Base-by-base conservation (phyloP, 176 grass and related monocot species). In the Puccinellia tenuiflora region DNA sequence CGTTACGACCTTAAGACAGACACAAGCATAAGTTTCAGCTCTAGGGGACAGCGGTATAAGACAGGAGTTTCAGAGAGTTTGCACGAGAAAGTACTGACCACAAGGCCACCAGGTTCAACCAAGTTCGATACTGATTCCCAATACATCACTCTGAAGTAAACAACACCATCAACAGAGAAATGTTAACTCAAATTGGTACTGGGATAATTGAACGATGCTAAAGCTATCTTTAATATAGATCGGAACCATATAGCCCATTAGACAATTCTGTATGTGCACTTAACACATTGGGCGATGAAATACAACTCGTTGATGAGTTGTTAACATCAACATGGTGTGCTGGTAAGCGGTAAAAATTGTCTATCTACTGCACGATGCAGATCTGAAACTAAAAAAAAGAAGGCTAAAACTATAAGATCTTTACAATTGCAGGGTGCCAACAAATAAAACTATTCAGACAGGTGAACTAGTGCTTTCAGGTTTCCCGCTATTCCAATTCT, bases 71-170 rank as follows among this genome's bases (percentile, higher is more conserved):
- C 47, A 65, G 46, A 88, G 76, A 57, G 8, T 30, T 8, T 24
- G 46, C 21, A 79, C 8, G 37, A 75, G 35, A 75, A 85, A 76
- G 28, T 64, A 87, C 91, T 73, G 2, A 98, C 96, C 96, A 93
- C 86, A 73, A 95, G 68, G 9, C 96, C 92, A 47, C 89, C 83
- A 85, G 93, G 79, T 40, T 90, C 91, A 83, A 92, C 91, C 89
- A 98, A 83, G 73, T 86, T 86, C 9, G 91, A 95, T 54, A 98
- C 63, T 7, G 91, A 87, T 47, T 98, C 89, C 96, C 93, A 96
- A 90, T 98, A 98, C 75, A 88, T 81, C 63, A 90, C 75, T 85
- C 96, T 99, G 93, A 54, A 80, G 83, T 30, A 43, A 60, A 85
- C 22, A 34, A 18, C 13, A 38, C 25, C 55, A 63, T 21, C 30